Percentiles rank a stretch among this genome's conserved stretches.
phyloP scores from a whole-genome alignment of 2,329 filamentous ascomycete species.

The Nemania diffusa region DNA sequence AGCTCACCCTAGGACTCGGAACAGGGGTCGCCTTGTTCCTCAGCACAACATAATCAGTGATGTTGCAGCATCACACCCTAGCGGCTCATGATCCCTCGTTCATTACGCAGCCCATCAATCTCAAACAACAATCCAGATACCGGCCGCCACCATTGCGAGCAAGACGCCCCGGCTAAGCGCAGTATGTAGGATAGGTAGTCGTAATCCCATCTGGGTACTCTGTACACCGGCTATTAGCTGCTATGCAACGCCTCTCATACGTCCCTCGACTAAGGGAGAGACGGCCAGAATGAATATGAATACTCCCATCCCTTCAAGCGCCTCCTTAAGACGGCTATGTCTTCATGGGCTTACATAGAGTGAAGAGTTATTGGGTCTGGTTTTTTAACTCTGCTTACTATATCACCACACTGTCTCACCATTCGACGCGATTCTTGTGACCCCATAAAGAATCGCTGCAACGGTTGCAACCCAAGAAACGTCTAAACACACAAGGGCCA shows the following conservation, averaged over 20 bases:
- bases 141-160: slow-evolving; percentile 24
- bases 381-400: slow-evolving; percentile 9
- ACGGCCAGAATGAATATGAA: slow-evolving; percentile 20
- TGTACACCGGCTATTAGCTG: neutral
- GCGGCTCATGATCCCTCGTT: slow-evolving; percentile 58
- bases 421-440: slow-evolving; percentile 17
- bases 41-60: slow-evolving; percentile 35
- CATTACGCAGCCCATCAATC: slow-evolving; percentile 56
- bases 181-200: neutral
- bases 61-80: slow-evolving; percentile 48
- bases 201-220: neutral
- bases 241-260: slow-evolving; percentile 10
- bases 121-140: slow-evolving; percentile 56
- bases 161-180: slow-evolving; percentile 7
- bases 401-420: slow-evolving; percentile 28
- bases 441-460: slow-evolving; percentile 5
- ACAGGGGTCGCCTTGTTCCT: slow-evolving; percentile 41
- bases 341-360: neutral
- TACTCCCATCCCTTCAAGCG: slow-evolving; percentile 7
- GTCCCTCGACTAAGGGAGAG: slow-evolving; percentile 11
- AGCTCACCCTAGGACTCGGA: slow-evolving; percentile 39
- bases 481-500: slow-evolving; percentile 25
- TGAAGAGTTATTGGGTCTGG: slow-evolving; percentile 7
- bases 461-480: slow-evolving; percentile 33
- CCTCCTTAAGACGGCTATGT: neutral